Evolutionary conservation across 208 protist species (phyloP).

Genomic region (Leishmania mexicana): DNA sequence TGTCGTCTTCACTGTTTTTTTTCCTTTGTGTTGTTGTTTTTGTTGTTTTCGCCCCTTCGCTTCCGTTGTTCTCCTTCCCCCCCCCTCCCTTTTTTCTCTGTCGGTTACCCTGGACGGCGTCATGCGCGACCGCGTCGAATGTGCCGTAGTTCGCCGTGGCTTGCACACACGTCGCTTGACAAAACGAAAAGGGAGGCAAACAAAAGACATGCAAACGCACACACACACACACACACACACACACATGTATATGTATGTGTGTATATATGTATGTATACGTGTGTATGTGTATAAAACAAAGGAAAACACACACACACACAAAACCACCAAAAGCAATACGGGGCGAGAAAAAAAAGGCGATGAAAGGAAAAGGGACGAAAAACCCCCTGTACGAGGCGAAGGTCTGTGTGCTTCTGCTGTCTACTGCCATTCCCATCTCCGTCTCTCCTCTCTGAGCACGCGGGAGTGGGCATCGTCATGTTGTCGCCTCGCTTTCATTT

Average conservation of each 20-base stretch:
- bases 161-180: background rate
- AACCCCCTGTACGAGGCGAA: background rate
- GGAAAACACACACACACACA: background rate
- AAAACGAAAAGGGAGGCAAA: background rate
- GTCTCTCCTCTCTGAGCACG: too few species aligned
- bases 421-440: too few species aligned
- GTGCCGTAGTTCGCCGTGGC: background rate
- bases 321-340: background rate
- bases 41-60: too few species aligned
- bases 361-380: background rate
- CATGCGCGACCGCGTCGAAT: background rate
- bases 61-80: too few species aligned
- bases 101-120: background rate
- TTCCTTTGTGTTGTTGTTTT: too few species aligned
- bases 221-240: background rate
- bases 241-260: background rate
- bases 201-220: background rate
- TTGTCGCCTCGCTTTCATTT: background rate
- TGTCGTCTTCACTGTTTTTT: background rate
- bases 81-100: too few species aligned
- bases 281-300: background rate
- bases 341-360: background rate
- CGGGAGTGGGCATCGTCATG: background rate
- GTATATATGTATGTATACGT: background rate
- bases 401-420: background rate